A percentile compares a stretch with the other conserved stretches of the same genome.
phyloP scores from a whole-genome alignment of 78 protist genomes.

The Emiliania huxleyi region DNA sequence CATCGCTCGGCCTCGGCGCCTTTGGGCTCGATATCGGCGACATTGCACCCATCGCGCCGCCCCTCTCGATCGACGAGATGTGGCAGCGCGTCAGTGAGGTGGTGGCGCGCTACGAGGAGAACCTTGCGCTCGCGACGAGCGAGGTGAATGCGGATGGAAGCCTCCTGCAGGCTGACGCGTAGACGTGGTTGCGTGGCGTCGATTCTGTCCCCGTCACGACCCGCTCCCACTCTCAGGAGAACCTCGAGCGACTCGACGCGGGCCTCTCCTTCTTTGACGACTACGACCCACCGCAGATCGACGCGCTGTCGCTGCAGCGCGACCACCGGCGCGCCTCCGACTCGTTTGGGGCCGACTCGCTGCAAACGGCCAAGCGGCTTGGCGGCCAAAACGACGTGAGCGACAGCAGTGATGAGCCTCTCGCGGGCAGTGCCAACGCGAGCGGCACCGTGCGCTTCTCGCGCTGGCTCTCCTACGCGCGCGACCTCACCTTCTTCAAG shows the following conservation, averaged over 20 bases:
- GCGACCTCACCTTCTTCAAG: background rate
- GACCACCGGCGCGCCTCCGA: background rate
- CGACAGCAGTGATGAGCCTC: background rate
- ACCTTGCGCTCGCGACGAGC: background rate
- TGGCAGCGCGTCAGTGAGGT: background rate
- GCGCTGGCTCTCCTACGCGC: background rate
- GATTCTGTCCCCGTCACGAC: no score
- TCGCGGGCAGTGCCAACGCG: background rate
- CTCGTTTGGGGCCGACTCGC: background rate
- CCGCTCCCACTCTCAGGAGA: no score
- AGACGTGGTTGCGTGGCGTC: no score
- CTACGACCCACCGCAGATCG: background rate
- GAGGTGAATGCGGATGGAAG: background rate
- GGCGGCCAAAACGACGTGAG: background rate
- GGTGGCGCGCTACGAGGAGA: background rate
- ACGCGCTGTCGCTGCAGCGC: background rate
- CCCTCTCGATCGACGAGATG: background rate
- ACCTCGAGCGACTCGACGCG: background rate
- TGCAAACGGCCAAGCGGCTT: background rate
- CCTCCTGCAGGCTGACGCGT: background rate
- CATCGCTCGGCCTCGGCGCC: background rate
- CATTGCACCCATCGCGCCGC: background rate
- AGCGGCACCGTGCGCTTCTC: background rate
- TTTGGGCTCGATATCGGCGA: background rate
- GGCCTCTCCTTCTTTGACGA: background rate